Evolutionary conservation across 2,329 filamentous ascomycete genomes (phyloP).

Genomic region (Sporothrix variecibatus): DNA sequence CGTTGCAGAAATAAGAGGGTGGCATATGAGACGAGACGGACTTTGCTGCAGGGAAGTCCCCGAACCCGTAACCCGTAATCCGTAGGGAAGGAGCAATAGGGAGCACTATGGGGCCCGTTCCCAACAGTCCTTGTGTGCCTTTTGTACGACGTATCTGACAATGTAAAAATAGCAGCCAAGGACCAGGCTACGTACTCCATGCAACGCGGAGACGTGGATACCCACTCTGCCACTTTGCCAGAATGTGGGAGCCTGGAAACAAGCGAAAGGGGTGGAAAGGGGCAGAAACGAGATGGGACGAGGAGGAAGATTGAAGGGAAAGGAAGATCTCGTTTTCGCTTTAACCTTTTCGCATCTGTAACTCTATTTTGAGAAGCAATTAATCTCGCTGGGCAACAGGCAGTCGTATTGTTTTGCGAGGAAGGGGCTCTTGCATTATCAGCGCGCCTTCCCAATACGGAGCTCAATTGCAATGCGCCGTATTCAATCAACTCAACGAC

Average conservation of each 20-base stretch:
- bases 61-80: neutral
- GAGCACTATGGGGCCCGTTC: conserved; percentile 10
- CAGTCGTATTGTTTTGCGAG: neutral
- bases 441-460: neutral
- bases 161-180: conserved; percentile 13
- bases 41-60: neutral
- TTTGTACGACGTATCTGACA: neutral
- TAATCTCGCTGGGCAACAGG: conserved; percentile 12
- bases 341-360: neutral
- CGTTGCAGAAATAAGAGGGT: neutral
- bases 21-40: neutral
- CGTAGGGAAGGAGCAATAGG: neutral
- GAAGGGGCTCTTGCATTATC: neutral
- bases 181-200: neutral
- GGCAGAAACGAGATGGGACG: neutral
- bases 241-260: conserved; percentile 18
- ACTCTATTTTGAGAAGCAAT: conserved; percentile 5
- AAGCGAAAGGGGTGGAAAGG: neutral
- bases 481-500: neutral
- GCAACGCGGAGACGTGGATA: conserved; percentile 6
- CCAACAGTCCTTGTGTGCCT: neutral
- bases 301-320: neutral
- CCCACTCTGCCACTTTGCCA: neutral
- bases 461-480: neutral
- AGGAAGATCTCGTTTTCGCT: neutral